phyloP scores from a whole-genome alignment of 2,329 filamentous ascomycete species.

The Tympanopsis confertula region DNA sequence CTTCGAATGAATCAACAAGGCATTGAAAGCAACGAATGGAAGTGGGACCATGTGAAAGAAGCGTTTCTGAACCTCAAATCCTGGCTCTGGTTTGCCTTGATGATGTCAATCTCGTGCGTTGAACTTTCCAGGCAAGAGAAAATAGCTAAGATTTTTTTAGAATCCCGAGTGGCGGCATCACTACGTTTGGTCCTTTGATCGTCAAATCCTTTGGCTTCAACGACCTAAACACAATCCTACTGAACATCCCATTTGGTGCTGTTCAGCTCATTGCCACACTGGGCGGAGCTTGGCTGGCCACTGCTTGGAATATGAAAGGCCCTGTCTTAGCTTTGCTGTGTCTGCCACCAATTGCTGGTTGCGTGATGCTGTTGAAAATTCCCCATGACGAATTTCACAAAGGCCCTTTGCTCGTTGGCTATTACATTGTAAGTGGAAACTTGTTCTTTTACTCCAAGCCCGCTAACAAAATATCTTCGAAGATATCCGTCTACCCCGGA shows the following conservation, averaged over 20 bases:
- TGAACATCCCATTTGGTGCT: conserved; percentile 48
- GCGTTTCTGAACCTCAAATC: conserved; percentile 25
- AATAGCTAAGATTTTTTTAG: conserved; percentile 13
- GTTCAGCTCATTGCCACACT: conserved; percentile 49
- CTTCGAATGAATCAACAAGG: conserved; percentile 36
- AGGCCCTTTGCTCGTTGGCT: conserved; percentile 39
- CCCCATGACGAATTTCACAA: conserved; percentile 30
- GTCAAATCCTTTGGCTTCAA: conserved; percentile 44
- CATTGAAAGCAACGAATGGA: conserved; percentile 23
- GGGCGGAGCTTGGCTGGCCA: conserved; percentile 42
- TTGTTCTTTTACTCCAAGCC: conserved; percentile 12
- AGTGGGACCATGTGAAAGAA: conserved; percentile 28
- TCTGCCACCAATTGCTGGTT: conserved; percentile 43
- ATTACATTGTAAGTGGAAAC: conserved; percentile 28
- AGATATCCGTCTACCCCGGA: conserved; percentile 45
- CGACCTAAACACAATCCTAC: conserved; percentile 41
- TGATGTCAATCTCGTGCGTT: conserved; percentile 38
- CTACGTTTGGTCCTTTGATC: conserved; percentile 46
- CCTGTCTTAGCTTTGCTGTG: conserved; percentile 40
- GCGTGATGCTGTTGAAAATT: conserved; percentile 38
- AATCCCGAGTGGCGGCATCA: conserved; percentile 44
- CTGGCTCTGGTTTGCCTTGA: conserved; percentile 28
- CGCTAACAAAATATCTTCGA: conserved; percentile 8
- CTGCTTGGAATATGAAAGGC: conserved; percentile 39
- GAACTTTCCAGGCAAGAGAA: conserved; percentile 4